phyloP scores from a whole-genome alignment of 768 basidiomycete genomes.

The Macrolepiota albuminosa region DNA sequence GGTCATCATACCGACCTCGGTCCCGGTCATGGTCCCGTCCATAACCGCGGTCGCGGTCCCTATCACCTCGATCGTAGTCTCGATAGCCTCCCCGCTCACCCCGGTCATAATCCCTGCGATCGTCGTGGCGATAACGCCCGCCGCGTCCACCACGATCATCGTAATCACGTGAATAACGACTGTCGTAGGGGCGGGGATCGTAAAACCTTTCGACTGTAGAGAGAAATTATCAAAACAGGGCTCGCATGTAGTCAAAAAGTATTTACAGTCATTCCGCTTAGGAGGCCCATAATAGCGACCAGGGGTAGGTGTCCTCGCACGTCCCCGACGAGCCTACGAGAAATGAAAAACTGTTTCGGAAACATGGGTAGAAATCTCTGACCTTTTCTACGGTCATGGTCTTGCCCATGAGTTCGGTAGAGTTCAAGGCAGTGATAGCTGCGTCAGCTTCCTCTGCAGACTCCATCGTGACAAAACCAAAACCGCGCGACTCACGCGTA shows the following conservation, averaged over 20 bases:
- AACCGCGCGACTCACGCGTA: constrained; percentile 58
- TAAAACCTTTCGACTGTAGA: constrained; percentile 77
- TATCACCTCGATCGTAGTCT: constrained; percentile 41
- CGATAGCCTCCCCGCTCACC: constrained; percentile 30
- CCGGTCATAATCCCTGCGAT: constrained; percentile 37
- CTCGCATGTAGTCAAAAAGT: constrained; percentile 1
- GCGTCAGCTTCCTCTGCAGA: constrained; percentile 86
- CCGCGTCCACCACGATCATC: constrained; percentile 52
- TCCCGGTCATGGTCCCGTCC: constrained; percentile 22
- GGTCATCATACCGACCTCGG: constrained; percentile 22
- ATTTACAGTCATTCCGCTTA: constrained; percentile 63
- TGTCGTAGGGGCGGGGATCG: constrained; percentile 89
- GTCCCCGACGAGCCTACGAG: constrained; percentile 76
- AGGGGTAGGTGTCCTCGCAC: constrained; percentile 89
- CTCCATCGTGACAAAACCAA: constrained; percentile 80
- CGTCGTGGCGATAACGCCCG: constrained; percentile 40
- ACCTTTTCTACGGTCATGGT: constrained; percentile 87
- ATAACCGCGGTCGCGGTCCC: constrained; percentile 32
- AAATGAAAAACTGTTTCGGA: not conserved
- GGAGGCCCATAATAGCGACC: constrained; percentile 94
- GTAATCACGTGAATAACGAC: constrained; percentile 58
- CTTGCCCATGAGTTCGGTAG: constrained; percentile 85
- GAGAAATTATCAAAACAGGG: constrained; percentile 8
- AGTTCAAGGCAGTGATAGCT: constrained; percentile 79
- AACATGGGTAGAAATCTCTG: not conserved